Evolutionary conservation across 306 rosid genomes (phyloP).

Genomic region (Parietaria judaica): DNA sequence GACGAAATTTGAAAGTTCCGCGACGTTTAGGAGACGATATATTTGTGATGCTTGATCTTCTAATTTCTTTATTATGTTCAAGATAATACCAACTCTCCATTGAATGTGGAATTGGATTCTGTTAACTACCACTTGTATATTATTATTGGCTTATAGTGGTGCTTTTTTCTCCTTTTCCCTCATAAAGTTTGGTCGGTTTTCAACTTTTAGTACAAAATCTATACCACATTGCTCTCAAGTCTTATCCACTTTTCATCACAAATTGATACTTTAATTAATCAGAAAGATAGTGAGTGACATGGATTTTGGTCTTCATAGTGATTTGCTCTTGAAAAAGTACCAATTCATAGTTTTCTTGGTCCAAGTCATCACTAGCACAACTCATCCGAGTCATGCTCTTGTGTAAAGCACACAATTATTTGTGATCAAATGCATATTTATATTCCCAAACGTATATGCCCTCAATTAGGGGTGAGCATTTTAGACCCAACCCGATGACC

Average conservation of each 20-base stretch:
- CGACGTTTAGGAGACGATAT: too few relatives aligned
- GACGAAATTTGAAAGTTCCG: too few relatives aligned
- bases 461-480: too few relatives aligned
- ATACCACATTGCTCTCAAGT: not conserved
- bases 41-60: too few relatives aligned
- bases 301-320: not conserved
- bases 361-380: not conserved
- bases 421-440: not conserved
- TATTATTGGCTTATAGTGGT: not conserved
- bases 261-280: not conserved
- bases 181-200: not conserved
- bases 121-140: conserved; percentile 6
- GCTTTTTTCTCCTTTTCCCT: not conserved
- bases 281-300: not conserved
- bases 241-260: conserved; percentile 8
- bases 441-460: too few relatives aligned
- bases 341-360: conserved; percentile 2
- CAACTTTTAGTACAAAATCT: not conserved
- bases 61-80: not conserved
- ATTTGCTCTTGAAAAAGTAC: conserved; percentile 3
- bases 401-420: conserved; percentile 1
- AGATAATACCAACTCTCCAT: not conserved
- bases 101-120: conserved; percentile 12
- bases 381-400: conserved; percentile 2
- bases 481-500: too few relatives aligned